Evolutionary conservation across 768 basidiomycete species (phyloP).

Genomic region (Boletus barrowsii): DNA sequence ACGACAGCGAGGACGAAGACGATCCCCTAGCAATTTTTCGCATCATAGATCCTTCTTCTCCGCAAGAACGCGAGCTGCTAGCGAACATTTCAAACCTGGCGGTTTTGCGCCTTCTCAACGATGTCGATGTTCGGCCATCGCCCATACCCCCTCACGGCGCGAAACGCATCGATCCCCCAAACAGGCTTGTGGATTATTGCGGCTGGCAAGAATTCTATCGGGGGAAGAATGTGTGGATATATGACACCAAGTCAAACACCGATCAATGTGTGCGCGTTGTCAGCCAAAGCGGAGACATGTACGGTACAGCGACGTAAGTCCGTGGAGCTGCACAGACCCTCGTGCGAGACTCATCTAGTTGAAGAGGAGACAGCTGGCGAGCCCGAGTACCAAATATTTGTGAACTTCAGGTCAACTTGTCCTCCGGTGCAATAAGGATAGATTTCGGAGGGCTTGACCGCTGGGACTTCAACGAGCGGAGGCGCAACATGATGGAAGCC

Average conservation of each 20-base stretch:
- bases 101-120: slow-evolving; percentile 67
- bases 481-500: slow-evolving; percentile 62
- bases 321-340: background rate
- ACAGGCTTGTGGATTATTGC: slow-evolving; percentile 57
- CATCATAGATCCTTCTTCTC: slow-evolving; percentile 45
- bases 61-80: slow-evolving; percentile 42
- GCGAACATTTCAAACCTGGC: slow-evolving; percentile 58
- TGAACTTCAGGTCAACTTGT: slow-evolving; percentile 70
- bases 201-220: slow-evolving; percentile 74
- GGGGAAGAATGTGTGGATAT: slow-evolving; percentile 73
- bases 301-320: slow-evolving; percentile 77
- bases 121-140: slow-evolving; percentile 60
- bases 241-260: slow-evolving; percentile 60
- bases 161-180: slow-evolving; percentile 46
- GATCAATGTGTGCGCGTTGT: slow-evolving; percentile 72
- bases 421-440: slow-evolving; percentile 58
- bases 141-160: slow-evolving; percentile 45
- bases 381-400: slow-evolving; percentile 65
- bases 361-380: slow-evolving; percentile 81
- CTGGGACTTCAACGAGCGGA: slow-evolving; percentile 64
- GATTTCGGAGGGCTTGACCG: slow-evolving; percentile 75
- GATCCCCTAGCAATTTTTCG: slow-evolving; percentile 47
- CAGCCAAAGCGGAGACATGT: slow-evolving; percentile 56
- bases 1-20: slow-evolving; percentile 19
- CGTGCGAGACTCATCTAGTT: slow-evolving; percentile 3